A percentile compares a stretch with the other conserved stretches of the same genome.
Conservation (phyloP, 2,329 filamentous ascomycete genomes). For the Thielaviopsis cerberus region DNA sequence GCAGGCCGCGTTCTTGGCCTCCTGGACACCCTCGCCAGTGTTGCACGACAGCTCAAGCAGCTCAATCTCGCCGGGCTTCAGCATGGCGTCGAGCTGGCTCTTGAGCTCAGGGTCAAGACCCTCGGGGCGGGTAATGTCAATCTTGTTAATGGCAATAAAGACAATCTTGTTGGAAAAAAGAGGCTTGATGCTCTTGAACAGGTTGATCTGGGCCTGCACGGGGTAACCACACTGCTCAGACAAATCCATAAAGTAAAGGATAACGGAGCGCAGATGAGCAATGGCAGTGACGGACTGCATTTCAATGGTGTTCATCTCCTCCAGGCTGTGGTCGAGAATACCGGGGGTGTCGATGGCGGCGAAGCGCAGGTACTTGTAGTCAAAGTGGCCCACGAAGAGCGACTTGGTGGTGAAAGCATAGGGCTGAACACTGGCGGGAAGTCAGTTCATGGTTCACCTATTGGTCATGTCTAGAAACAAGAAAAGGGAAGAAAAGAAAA, state of each 20-base stretch:
- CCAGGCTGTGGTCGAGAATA: slow-evolving; percentile 88
- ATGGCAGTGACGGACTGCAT: slow-evolving; percentile 89
- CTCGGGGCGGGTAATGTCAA: slow-evolving; percentile 74
- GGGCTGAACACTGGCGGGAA: slow-evolving; percentile 37
- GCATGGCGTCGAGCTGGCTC: slow-evolving; percentile 56
- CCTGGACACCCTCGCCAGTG: slow-evolving; percentile 81
- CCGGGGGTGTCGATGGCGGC: slow-evolving; percentile 92
- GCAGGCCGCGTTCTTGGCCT: slow-evolving; percentile 87
- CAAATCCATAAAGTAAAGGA: slow-evolving; percentile 95
- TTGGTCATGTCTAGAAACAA: not conserved
- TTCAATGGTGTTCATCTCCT: slow-evolving; percentile 99
- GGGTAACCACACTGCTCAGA: slow-evolving; percentile 94
- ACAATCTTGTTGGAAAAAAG: slow-evolving; percentile 95
- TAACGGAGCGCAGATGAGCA: slow-evolving; percentile 83
- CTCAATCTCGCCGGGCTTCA: slow-evolving; percentile 80
- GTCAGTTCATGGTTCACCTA: not conserved
- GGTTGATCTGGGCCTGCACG: slow-evolving; percentile 73
- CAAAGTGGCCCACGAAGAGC: slow-evolving; percentile 92
- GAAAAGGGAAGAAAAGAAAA: not conserved
- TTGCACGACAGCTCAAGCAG: slow-evolving; percentile 87
- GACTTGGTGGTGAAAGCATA: slow-evolving; percentile 98
- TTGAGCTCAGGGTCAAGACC: slow-evolving; percentile 67
- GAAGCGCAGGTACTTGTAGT: slow-evolving; percentile 54
- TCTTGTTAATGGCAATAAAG: slow-evolving; percentile 96
- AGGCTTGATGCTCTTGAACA: slow-evolving; percentile 93